Percentiles rank a stretch among this genome's conserved stretches.
Evolutionary conservation across 257 asterid genomes (phyloP).

Genomic region (Mentha longifolia): DNA sequence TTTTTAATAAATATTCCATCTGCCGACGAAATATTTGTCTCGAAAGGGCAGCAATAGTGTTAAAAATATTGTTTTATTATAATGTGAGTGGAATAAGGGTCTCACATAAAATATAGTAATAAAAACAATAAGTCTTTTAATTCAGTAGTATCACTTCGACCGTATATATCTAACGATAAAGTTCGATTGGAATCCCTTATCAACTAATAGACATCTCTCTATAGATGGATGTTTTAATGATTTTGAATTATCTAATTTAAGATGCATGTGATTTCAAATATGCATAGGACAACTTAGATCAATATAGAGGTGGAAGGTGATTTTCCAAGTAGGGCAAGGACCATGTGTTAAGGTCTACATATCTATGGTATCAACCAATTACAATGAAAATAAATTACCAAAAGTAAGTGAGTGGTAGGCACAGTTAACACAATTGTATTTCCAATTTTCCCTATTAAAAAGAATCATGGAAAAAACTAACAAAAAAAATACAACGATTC

Average conservation of each 20-base stretch:
- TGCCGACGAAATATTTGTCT: too few species aligned
- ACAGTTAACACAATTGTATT: neutral
- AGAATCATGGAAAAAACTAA: too few species aligned
- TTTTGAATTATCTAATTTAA: neutral
- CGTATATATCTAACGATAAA: too few species aligned
- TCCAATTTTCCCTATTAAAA: neutral
- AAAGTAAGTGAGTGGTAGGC: neutral
- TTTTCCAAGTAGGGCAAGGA: constrained; percentile 17
- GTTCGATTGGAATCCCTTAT: too few species aligned
- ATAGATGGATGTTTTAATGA: neutral
- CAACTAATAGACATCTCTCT: too few species aligned
- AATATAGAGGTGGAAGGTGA: constrained; percentile 5
- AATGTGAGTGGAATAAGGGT: too few species aligned
- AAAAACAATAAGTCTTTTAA: too few species aligned
- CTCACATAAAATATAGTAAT: too few species aligned
- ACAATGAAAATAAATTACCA: constrained; percentile 1
- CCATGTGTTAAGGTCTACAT: constrained; percentile 22
- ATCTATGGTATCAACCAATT: constrained; percentile 2
- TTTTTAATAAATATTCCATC: too few species aligned
- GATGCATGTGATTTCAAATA: neutral
- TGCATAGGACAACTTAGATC: neutral
- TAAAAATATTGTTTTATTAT: too few species aligned
- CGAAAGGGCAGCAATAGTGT: too few species aligned
- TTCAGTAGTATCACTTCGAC: too few species aligned
- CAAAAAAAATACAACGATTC: neutral